phyloP scores from a whole-genome alignment of 176 grass and related monocot species.

The Oropetium thomaeum region DNA sequence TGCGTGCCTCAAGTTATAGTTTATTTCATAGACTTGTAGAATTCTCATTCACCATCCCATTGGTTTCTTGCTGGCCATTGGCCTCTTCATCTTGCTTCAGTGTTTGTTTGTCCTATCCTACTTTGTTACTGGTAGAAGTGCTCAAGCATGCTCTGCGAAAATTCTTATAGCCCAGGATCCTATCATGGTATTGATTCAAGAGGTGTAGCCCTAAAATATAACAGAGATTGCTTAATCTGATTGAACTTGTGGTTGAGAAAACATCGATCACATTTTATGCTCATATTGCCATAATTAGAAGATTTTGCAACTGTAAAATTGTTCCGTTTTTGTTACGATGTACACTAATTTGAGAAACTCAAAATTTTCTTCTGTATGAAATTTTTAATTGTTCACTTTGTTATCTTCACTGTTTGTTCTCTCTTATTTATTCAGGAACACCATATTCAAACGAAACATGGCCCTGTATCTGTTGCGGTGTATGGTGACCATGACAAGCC shows the following conservation, averaged over 20 bases:
- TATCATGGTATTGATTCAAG: conserved; percentile 21
- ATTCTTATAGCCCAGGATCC: conserved; percentile 17
- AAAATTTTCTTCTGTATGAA: conserved; percentile 10
- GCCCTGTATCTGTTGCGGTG: conserved; percentile 84
- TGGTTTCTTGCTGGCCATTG: background rate
- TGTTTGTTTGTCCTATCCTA: background rate
- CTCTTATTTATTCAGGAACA: conserved; percentile 70
- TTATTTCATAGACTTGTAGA: background rate
- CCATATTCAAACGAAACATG: conserved; percentile 81
- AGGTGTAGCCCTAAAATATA: conserved; percentile 3
- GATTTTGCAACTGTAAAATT: background rate
- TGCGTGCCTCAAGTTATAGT: background rate
- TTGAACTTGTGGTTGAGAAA: background rate
- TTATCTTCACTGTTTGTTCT: conserved; percentile 13
- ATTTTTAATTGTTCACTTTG: background rate
- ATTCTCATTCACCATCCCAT: background rate
- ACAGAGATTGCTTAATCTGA: background rate
- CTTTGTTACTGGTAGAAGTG: background rate
- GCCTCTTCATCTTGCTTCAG: background rate
- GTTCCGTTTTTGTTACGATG: background rate
- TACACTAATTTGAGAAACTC: background rate
- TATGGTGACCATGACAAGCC: conserved; percentile 95
- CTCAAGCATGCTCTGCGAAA: too few species aligned
- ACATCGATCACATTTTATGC: background rate
- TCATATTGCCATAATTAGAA: background rate